These are phyloP conservation scores for Nothopassalora personata DNA, from an alignment of 2,329 filamentous ascomycete species.

Conservation along the genomic window DNA sequence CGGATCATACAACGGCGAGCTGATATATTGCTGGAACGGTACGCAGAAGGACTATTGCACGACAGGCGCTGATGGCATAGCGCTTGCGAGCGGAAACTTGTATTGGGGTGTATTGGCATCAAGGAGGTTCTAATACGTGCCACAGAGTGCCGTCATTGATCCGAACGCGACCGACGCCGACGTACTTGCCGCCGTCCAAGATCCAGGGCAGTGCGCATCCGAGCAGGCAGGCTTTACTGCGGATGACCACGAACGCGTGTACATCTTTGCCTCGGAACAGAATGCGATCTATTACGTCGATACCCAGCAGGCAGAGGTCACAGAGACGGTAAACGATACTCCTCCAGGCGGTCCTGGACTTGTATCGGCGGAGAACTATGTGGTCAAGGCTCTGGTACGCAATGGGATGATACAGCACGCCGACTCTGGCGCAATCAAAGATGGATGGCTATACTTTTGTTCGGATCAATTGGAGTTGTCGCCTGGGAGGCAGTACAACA, in stretches of 20 bases:
- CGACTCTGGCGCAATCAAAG: slow-evolving; percentile 37
- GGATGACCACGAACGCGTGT: slow-evolving; percentile 39
- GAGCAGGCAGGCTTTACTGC: slow-evolving; percentile 42
- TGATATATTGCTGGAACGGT: slow-evolving; percentile 27
- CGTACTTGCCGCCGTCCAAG: slow-evolving; percentile 34
- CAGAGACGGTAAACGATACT: slow-evolving; percentile 34
- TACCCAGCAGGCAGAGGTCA: slow-evolving; percentile 33
- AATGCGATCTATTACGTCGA: slow-evolving; percentile 44
- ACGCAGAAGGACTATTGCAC: slow-evolving; percentile 21
- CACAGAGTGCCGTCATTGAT: slow-evolving; percentile 34
- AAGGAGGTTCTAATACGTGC: slow-evolving; percentile 39
- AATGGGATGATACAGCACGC: slow-evolving; percentile 42
- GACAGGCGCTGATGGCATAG: slow-evolving; percentile 30
- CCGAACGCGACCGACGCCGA: slow-evolving; percentile 32
- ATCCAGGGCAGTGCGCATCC: slow-evolving; percentile 37
- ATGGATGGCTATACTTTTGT: slow-evolving; percentile 41
- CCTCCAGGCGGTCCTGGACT: slow-evolving; percentile 31
- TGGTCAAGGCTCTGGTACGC: slow-evolving; percentile 38
- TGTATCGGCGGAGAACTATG: slow-evolving; percentile 34
- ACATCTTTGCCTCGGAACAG: slow-evolving; percentile 40
- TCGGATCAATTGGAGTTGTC: slow-evolving; percentile 39
- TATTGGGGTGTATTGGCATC: slow-evolving; percentile 42
- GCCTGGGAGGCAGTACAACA: slow-evolving; percentile 36
- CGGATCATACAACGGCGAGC: slow-evolving; percentile 33
- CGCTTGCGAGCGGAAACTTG: slow-evolving; percentile 38